Conservation (phyloP, 1,139 yeast genomes). For the Magnusiomyces tetraspermus region DNA sequence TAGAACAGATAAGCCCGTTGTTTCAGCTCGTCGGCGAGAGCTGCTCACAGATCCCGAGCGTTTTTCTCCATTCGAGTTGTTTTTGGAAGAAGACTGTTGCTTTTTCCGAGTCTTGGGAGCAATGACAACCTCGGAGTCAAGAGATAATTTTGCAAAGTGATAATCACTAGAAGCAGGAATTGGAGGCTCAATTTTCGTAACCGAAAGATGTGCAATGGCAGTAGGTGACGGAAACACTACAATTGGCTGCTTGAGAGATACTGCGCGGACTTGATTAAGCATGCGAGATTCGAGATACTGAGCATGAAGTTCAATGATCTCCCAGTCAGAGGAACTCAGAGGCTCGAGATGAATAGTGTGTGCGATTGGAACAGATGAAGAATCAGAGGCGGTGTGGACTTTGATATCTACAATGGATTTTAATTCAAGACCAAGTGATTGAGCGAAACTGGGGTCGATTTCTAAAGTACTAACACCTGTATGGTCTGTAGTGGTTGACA, state of each 20-base stretch:
- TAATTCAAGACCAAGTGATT: slow-evolving; percentile 38
- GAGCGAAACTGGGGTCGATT: slow-evolving; percentile 49
- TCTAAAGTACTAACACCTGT: slow-evolving; percentile 36
- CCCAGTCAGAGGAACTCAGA: slow-evolving; percentile 76
- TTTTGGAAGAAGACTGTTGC: slow-evolving; percentile 5
- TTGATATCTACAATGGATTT: slow-evolving; percentile 33
- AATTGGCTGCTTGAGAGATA: slow-evolving; percentile 49
- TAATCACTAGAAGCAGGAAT: slow-evolving; percentile 18
- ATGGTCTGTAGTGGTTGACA: slow-evolving; percentile 27
- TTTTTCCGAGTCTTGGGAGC: slow-evolving; percentile 61
- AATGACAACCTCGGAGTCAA: slow-evolving; percentile 70
- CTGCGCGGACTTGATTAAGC: slow-evolving; percentile 73
- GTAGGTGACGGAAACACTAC: slow-evolving; percentile 66
- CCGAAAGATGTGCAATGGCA: slow-evolving; percentile 53
- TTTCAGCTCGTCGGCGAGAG: slow-evolving; percentile 12
- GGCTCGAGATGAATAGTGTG: slow-evolving; percentile 71
- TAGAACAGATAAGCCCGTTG: slow-evolving; percentile 35
- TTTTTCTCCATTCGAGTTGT: slow-evolving; percentile 17
- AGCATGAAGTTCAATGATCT: slow-evolving; percentile 76
- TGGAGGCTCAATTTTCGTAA: slow-evolving; percentile 51
- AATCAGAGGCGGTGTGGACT: slow-evolving; percentile 23
- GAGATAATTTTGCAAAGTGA: slow-evolving; percentile 50
- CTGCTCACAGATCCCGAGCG: slow-evolving; percentile 20
- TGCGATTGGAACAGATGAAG: slow-evolving; percentile 35
- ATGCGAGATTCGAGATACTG: slow-evolving; percentile 64